phyloP scores from a whole-genome alignment of 805 yeast species.

The Saccharomycopsis fibuligera region DNA sequence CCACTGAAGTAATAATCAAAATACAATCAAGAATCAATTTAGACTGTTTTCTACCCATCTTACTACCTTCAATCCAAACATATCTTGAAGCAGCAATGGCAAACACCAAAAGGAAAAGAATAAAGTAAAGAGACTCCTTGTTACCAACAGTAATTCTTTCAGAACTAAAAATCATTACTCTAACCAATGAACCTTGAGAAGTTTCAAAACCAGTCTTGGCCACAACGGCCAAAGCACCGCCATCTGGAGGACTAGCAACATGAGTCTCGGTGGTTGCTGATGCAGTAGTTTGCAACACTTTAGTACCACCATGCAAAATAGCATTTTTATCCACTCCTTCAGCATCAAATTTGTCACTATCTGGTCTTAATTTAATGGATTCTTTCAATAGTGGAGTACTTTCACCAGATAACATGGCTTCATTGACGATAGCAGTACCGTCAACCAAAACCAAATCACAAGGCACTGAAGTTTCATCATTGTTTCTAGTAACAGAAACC shows the following conservation, averaged over 20 bases:
- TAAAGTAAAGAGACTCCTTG: constrained; percentile 88
- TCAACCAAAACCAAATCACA: constrained; percentile 83
- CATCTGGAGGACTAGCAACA: constrained; percentile 71
- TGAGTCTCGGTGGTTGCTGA: constrained; percentile 37
- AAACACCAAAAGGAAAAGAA: constrained; percentile 79
- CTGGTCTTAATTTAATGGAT: constrained; percentile 78
- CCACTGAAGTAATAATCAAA: constrained; percentile 92
- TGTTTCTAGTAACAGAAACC: constrained; percentile 81
- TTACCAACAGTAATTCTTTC: constrained; percentile 96
- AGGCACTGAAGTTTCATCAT: constrained; percentile 87
- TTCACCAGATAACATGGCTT: constrained; percentile 98
- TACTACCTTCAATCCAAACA: constrained; percentile 97
- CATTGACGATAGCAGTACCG: constrained; percentile 94
- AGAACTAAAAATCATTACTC: constrained; percentile 95
- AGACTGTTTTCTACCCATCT: constrained; percentile 91
- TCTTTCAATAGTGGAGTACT: constrained; percentile 95
- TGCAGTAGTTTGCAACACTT: constrained; percentile 82
- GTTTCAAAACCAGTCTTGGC: constrained; percentile 97
- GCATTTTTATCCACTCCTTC: constrained; percentile 89
- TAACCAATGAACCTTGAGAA: constrained; percentile 92
- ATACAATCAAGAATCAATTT: constrained; percentile 93
- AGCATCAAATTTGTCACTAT: constrained; percentile 56
- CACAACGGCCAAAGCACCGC: constrained; percentile 87
- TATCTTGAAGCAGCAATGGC: constrained; percentile 96
- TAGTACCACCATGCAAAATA: constrained; percentile 90